Evolutionary conservation across 108 stramenopile species (phyloP).

Genomic region (Chaetoceros muelleri): DNA sequence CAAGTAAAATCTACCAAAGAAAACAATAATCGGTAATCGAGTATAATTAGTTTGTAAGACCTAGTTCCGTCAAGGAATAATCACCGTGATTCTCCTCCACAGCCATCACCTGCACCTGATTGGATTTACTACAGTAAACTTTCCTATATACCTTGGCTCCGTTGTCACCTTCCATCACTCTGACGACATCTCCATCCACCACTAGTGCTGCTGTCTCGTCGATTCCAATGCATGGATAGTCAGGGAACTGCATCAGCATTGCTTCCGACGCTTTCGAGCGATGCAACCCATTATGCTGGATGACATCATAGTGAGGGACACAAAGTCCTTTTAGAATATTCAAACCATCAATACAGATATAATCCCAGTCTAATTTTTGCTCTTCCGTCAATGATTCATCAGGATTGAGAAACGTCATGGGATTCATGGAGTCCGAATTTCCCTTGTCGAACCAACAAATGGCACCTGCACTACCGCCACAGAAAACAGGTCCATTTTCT

Average conservation of each 20-base stretch:
- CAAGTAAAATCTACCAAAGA: too few relatives aligned
- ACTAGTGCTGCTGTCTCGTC: conserved; percentile 77
- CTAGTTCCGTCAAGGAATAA: background rate
- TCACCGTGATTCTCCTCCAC: background rate
- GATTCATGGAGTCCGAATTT: conserved; percentile 54
- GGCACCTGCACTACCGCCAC: conserved; percentile 75
- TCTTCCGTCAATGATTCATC: conserved; percentile 34
- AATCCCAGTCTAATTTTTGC: conserved; percentile 18
- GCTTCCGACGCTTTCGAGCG: conserved; percentile 50
- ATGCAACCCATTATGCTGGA: conserved; percentile 66
- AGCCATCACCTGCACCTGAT: background rate
- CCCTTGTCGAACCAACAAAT: conserved; percentile 85
- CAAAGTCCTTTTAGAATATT: conserved; percentile 52
- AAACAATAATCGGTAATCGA: too few relatives aligned
- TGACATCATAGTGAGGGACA: conserved; percentile 59
- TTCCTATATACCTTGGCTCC: conserved; percentile 11
- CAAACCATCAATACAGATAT: conserved; percentile 44
- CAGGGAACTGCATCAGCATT: conserved; percentile 41
- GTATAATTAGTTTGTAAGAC: too few relatives aligned
- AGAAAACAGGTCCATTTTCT: conserved; percentile 31
- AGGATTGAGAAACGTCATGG: conserved; percentile 16
- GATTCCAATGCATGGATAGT: conserved; percentile 46
- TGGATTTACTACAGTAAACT: background rate
- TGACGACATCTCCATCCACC: conserved; percentile 34
- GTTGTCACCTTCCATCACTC: conserved; percentile 23